Base-by-base conservation (phyloP, 192 early-diverging fungal genomes). In the Chytriomyces sp. region DNA sequence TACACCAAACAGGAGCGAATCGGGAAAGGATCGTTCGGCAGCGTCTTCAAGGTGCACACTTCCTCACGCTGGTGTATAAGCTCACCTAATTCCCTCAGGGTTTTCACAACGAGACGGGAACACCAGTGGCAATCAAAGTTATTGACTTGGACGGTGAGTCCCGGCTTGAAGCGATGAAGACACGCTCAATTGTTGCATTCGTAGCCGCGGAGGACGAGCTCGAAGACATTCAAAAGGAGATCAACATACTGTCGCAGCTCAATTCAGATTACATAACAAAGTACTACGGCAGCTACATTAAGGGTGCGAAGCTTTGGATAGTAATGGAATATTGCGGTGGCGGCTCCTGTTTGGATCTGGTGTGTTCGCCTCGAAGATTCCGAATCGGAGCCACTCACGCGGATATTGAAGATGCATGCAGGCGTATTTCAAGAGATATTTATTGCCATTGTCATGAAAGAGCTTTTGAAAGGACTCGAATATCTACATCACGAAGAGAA, bases 301-400 rank as follows among this genome's bases (percentile, higher is more conserved):
- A 95, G 70, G 91, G 86, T 2, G 88, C 93, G 25, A 86, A 94
- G 65, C 83, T 99, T 54, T 99, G 95, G 95, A 97, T 99, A 34
- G 90, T 96, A n/a, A 99, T 97, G 95, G 95, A 96, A 81, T 96
- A 92, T 75, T 96, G 94, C 75, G 90, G 86, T 36, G 98, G 98
- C 33, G 96, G 97, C 25, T 96, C 94, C 7, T 96, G 95, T 71
- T 87, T 91, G 26, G 95, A 99, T 75, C 82, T 99, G 72, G 91
- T 95, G 85, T 49, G 81, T 52, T 1, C n/a, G n/a, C n/a, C n/a
- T n/a, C 39, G 53, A 3, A 19, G 22, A 22, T 37, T 52, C 7
- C 31, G 6, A 52, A 17, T 5, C 25, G 39, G 28, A 36, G 7
- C 38, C 52, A 19, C 31, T 53, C 3, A 37, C 6, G 17, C 5